phyloP scores from a whole-genome alignment of 805 yeast species.

The Candida methanosorbosa region DNA sequence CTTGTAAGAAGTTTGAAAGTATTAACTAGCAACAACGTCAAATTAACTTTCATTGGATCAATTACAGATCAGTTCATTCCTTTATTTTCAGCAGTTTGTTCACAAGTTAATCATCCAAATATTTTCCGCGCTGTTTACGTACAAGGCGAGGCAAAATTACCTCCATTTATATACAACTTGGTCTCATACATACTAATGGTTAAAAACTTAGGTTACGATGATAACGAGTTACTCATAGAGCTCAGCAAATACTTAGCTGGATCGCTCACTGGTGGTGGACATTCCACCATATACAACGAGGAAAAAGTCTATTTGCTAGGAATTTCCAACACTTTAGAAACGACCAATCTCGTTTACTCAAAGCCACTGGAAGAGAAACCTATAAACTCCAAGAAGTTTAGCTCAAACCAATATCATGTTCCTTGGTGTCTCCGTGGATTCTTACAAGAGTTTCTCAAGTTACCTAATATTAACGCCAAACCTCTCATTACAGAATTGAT shows the following conservation, averaged over 20 bases:
- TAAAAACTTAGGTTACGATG: constrained; percentile 18
- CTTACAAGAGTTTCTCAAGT: constrained; percentile 46
- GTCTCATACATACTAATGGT: constrained; percentile 12
- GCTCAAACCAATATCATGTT: constrained; percentile 72
- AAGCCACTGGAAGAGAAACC: constrained; percentile 24
- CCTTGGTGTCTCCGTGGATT: constrained; percentile 94
- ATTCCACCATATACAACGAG: constrained; percentile 62
- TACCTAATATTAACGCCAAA: constrained; percentile 41
- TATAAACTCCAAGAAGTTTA: constrained; percentile 36
- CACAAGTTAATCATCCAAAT: constrained; percentile 78
- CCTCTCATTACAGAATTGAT: constrained; percentile 34
- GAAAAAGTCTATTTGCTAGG: constrained; percentile 76
- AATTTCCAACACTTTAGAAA: constrained; percentile 62
- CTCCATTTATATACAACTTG: constrained; percentile 32
- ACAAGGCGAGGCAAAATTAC: constrained; percentile 31
- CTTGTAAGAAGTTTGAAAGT: constrained; percentile 58
- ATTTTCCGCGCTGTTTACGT: constrained; percentile 78
- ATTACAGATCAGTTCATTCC: constrained; percentile 90
- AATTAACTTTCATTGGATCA: constrained; percentile 75
- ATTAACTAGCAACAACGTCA: constrained; percentile 66
- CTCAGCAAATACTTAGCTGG: constrained; percentile 72
- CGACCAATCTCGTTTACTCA: constrained; percentile 46
- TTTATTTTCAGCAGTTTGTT: constrained; percentile 75
- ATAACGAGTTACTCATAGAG: constrained; percentile 36
- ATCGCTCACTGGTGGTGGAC: constrained; percentile 67